Conservation (phyloP, 352 stramenopile genomes). For the Blastocystis sp. region DNA sequence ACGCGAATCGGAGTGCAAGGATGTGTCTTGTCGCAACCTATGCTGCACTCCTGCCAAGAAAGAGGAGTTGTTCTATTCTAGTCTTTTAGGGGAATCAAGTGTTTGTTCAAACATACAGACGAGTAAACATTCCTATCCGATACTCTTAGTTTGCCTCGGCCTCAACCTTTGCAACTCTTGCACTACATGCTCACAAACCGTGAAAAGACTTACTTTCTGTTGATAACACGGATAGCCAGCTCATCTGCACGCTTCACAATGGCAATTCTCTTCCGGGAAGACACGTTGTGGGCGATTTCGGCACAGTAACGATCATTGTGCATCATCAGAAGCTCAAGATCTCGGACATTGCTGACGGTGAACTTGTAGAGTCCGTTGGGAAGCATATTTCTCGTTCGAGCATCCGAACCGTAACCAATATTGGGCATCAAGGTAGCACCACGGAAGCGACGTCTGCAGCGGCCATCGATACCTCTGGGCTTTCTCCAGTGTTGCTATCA, state of each 20-base stretch:
- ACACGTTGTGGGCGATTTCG: slow-evolving; percentile 95
- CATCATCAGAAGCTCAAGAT: slow-evolving; percentile 93
- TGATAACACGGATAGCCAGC: slow-evolving; percentile 94
- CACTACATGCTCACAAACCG: background rate
- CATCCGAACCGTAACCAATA: slow-evolving; percentile 97
- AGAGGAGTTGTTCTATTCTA: slow-evolving; percentile 42
- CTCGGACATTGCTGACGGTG: slow-evolving; percentile 92
- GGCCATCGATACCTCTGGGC: slow-evolving; percentile 98
- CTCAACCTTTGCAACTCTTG: slow-evolving; percentile 32
- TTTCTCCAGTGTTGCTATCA: slow-evolving; percentile 80
- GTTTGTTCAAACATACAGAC: background rate
- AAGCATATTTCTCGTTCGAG: slow-evolving; percentile 92
- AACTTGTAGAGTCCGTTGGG: slow-evolving; percentile 98
- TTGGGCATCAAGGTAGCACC: slow-evolving; percentile 94
- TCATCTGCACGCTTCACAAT: slow-evolving; percentile 96
- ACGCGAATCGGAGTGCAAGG: background rate
- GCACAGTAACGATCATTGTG: slow-evolving; percentile 95
- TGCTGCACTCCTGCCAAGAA: slow-evolving; percentile 13
- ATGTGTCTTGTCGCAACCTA: background rate
- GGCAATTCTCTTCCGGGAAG: slow-evolving; percentile 85
- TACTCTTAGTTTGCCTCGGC: slow-evolving; percentile 36
- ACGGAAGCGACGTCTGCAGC: slow-evolving; percentile 96
- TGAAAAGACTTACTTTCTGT: slow-evolving; percentile 68
- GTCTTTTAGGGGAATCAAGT: slow-evolving; percentile 1
- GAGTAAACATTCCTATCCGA: slow-evolving; percentile 48